Evolutionary conservation across 345 rosid species (phyloP), one percentile per base, ranked within the genome.

Genomic region (Eucalyptus lansdowneana): DNA sequence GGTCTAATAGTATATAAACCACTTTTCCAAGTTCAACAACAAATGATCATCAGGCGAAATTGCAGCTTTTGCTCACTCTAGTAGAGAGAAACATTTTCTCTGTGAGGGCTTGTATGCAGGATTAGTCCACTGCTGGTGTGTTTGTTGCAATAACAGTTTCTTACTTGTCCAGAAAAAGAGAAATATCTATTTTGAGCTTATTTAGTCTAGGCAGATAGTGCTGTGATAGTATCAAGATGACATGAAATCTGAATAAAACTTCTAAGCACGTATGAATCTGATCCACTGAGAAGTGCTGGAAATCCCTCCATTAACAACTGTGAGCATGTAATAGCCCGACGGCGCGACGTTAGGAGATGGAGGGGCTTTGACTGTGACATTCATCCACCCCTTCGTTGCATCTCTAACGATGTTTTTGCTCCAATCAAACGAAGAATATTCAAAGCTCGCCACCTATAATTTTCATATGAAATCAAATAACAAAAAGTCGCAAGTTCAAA

Each of bases 281-380:
- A 95, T 90, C 95, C 95, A 95, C 11, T 91, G 92, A 25, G 95
- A 94, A 11, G 90, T 67, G 89, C 95, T 92, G 13, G 95, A 95
- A 88, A 94, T 93, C 19, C 92, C 94, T 50, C 90, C 91, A 69
- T 94, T 94, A 17, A 93, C 91, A 19, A 93, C 93, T 25, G 93
- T 92, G 4, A 94, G 91, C 93, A 95, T 90, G 88, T 93, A 95
- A 91, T 95, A 95, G 83, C 94, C 96, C 1, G 96, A 90, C 6
- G 96, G 96, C 47, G 95, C 95, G 86, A 94, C 94, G 13, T 92
- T 90, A 34, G 94, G 92, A n/a, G 90, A 90, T 15, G 93, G 94
- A 31, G 96, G 95, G 15, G 94, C 93, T 90, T 90, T 90, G 60
- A 91, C 88, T 56, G 86, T 86, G 29, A 89, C 92, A 17, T 62